Base-by-base conservation (phyloP, 164 flowering plant genomes). In the Aristolochia californica region DNA sequence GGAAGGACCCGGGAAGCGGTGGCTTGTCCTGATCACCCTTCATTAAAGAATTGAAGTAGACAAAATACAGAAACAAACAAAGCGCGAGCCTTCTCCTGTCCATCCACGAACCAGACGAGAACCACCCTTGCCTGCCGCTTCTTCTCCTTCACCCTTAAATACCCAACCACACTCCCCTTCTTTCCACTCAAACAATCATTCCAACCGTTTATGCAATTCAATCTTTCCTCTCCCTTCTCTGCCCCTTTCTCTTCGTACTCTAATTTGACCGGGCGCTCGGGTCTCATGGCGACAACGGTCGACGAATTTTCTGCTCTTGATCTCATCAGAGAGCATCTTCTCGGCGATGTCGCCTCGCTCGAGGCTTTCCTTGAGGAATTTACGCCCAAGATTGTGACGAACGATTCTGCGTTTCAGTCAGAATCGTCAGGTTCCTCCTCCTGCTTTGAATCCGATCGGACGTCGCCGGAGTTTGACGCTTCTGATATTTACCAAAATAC, bases 221-320 rank as follows among this genome's bases (percentile, higher is more conserved):
- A 43, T 54, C 55, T n/a, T 17, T 26, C 48, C 8, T 56, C n/a
- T 44, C 8, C 28, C 25, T 43, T 23, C 30, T 48, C 34, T 22
- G 16, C 15, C 23, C 11, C 30, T 54, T 28, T 45, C 48, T 24
- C 45, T 18, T 48, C 43, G 25, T 20, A 3, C 14, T 38, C 25
- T n/a, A n/a, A 34, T 50, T 26, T 50, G 21, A 20, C 14, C 40
- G 34, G 7, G 7, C 34, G 7, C 34, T 34, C 13, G 44, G 12
- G 10, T 10, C 15, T 11, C 26, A 76, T 77, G 80, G 74, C 26
- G 14, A 2, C 77, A 2, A 21, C 73, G 12, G 57, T 38, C 18
- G 70, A 59, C 13, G 75, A 69, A 43, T 48, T 55, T 50, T 77
- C 70, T 30, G 63, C 75, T 23, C 73, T 77, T 2, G 72, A 74